Conservation (phyloP, 371 early-diverging fungal genomes). For the Rhizomucor pusillus region DNA sequence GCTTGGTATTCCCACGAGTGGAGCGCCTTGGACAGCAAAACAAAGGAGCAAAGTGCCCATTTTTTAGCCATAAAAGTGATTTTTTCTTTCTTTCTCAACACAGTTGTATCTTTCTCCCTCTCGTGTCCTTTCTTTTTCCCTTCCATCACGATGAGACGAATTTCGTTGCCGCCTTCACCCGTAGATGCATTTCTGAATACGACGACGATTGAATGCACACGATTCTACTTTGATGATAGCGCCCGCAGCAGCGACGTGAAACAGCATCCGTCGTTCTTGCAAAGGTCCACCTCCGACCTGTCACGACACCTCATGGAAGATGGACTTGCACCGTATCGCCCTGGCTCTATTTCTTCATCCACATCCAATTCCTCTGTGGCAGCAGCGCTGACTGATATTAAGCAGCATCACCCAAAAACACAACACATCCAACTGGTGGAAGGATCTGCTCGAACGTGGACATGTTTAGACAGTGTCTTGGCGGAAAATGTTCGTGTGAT, state of each 20-base stretch:
- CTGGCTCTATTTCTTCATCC: slow-evolving; percentile 2
- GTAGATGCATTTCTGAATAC: slow-evolving; percentile 5
- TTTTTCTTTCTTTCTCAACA: too few relatives aligned
- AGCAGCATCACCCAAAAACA: background rate
- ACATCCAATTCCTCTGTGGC: background rate
- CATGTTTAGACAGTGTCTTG: slow-evolving; percentile 19
- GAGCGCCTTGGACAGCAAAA: too few relatives aligned
- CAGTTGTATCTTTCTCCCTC: too few relatives aligned
- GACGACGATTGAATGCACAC: slow-evolving; percentile 25
- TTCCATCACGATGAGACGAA: background rate
- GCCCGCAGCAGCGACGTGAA: background rate
- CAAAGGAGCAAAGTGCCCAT: too few relatives aligned
- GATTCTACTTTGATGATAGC: slow-evolving; percentile 16
- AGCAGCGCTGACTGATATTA: slow-evolving; percentile 1
- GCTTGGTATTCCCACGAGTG: too few relatives aligned
- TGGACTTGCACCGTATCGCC: slow-evolving; percentile 5
- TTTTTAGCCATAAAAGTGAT: too few relatives aligned
- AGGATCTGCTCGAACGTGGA: slow-evolving; percentile 12
- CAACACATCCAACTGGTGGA: slow-evolving; percentile 6
- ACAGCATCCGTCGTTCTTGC: background rate
- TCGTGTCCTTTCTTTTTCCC: too few relatives aligned
- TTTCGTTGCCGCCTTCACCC: background rate
- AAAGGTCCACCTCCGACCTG: slow-evolving; percentile 7
- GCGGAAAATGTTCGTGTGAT: slow-evolving; percentile 22
- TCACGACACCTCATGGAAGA: slow-evolving; percentile 4